Conservation (phyloP, 768 basidiomycete genomes). For the Pulveroboletus ravenelii region DNA sequence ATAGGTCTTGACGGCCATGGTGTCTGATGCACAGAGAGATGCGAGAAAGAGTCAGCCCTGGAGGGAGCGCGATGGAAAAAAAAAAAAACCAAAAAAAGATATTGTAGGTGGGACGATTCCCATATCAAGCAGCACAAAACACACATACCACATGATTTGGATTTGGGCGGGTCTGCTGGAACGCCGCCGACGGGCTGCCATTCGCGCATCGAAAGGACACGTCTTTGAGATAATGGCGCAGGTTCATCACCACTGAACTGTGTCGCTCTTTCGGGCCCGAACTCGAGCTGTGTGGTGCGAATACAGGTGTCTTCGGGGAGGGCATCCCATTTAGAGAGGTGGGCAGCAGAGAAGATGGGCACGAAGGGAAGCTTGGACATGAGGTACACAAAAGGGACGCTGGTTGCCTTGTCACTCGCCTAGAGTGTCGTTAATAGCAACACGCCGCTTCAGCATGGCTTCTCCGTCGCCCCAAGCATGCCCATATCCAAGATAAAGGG, state of each 20-base stretch:
- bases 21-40: background rate
- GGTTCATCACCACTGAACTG: background rate
- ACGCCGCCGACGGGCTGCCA: no score
- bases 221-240: background rate
- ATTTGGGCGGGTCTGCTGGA: no score
- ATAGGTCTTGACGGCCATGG: constrained; percentile 48
- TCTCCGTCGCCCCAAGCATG: background rate
- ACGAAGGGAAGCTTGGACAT: constrained; percentile 19
- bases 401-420: background rate
- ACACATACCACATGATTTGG: constrained; percentile 1
- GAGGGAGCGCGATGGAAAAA: no score
- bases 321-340: constrained; percentile 24
- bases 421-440: background rate
- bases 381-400: background rate
- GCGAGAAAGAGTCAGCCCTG: background rate
- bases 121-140: background rate
- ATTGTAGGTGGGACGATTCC: background rate
- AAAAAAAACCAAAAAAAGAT: no score
- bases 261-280: background rate
- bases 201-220: background rate
- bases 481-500: background rate
- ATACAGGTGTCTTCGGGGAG: constrained; percentile 4
- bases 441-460: constrained; percentile 16
- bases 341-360: constrained; percentile 32
- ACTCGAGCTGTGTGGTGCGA: background rate